Percentiles rank a stretch among this genome's conserved stretches.
These are phyloP conservation scores for Chlorella ohadii DNA, from an alignment of 139 green algal species.

Conservation along the genomic window DNA sequence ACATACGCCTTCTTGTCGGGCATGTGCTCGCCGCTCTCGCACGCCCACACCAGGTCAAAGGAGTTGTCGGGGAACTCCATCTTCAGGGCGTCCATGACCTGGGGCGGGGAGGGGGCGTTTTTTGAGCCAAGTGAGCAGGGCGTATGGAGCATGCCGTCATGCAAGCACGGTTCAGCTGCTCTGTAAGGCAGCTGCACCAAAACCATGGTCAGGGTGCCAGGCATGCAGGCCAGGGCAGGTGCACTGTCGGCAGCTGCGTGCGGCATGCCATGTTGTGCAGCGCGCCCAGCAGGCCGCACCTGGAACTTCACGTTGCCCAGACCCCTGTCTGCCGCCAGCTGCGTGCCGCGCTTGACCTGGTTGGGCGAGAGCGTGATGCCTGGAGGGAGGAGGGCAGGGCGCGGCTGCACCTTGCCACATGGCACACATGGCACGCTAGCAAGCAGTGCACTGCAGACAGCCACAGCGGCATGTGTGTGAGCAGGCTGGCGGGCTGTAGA, in stretches of 20 bases:
- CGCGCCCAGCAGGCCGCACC: background rate
- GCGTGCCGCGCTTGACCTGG: conserved; percentile 84
- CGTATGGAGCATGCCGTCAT: no score
- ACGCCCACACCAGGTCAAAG: conserved; percentile 98
- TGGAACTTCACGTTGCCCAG: conserved; percentile 82
- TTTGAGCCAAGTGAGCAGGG: no score
- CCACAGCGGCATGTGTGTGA: background rate
- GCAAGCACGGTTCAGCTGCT: no score
- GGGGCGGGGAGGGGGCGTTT: background rate
- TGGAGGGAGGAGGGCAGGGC: conserved; percentile 26
- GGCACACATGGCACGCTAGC: background rate
- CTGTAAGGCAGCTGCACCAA: no score
- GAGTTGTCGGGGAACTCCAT: conserved; percentile 90
- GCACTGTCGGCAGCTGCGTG: no score
- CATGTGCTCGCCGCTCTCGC: conserved; percentile 98
- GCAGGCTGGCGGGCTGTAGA: no score
- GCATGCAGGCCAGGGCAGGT: no score
- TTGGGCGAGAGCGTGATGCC: conserved; percentile 92
- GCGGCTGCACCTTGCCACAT: background rate
- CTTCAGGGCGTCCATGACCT: conserved; percentile 95
- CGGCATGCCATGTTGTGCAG: no score
- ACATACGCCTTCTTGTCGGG: conserved; percentile 97
- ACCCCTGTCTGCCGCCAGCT: conserved; percentile 82
- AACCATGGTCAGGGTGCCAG: no score
- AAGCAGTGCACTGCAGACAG: background rate